Base-by-base conservation (phyloP, 108 stramenopile species). In the Cyclotella atomus region DNA sequence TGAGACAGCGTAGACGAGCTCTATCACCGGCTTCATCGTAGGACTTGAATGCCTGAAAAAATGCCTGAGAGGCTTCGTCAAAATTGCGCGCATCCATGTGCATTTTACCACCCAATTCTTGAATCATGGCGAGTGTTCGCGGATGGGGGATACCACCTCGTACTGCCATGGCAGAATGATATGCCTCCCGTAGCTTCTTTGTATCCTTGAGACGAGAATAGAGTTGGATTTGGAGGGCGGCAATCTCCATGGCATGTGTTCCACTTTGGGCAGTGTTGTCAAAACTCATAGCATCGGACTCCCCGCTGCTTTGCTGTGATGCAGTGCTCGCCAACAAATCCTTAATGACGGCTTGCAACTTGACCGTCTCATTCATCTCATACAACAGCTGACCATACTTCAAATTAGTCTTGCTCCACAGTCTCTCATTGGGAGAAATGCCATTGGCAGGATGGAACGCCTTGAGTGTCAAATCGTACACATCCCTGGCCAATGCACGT, bases 11-110 rank as follows among this genome's bases (percentile, higher is more conserved):
- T 47, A 97, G 68, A 7, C 97, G 83, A 65, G 78, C 76, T 15
- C 85, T 86, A 79, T 97, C 97, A 27, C 97, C 97, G 1, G 97
- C 97, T 79, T 97, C 97, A 76, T 97, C 97, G 83, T 96, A 97
- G 41, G 81, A 86, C 65, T 96, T 96, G 82, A 96, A 97, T n/a
- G 95, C 93, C 57, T 94, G 91, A 60, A 95, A 93, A 73, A 96
- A 96, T 2, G 97, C 87, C 29, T 86, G 91, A 16, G 80, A 83
- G 0, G 91, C 93, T 12, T 83, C 87, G 61, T 94, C 84, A 73
- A 92, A 96, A 64, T 92, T 89, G 14, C 86, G 76, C 33, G 85
- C 71, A 16, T 68, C 81, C 96, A 97, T 95, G 80, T 96, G 92
- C 93, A 93, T 97, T 75, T 96, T 95, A 0, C 96, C 96, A 21